Conservation (phyloP, 2,329 filamentous ascomycete species). For the Zymoseptoria tritici region DNA sequence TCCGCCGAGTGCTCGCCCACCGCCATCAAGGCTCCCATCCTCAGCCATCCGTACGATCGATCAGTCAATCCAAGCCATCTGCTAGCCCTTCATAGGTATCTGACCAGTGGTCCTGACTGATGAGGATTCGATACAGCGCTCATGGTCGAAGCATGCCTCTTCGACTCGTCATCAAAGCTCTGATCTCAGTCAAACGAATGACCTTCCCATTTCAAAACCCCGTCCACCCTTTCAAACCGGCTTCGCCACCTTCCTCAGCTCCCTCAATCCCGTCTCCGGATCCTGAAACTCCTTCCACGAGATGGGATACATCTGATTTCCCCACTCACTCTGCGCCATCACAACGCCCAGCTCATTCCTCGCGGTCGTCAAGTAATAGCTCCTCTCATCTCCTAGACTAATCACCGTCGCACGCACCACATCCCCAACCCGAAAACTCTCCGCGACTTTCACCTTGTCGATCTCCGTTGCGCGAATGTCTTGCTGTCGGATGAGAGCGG, state of each 20-base stretch:
- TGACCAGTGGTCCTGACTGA: not conserved
- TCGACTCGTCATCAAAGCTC: not conserved
- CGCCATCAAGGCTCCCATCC: not conserved
- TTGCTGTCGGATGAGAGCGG: constrained; percentile 45
- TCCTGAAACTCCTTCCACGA: constrained; percentile 95
- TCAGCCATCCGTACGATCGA: not conserved
- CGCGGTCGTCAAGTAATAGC: constrained; percentile 90
- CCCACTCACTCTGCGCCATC: constrained; percentile 79
- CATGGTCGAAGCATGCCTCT: not conserved
- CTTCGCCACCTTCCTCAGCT: constrained; percentile 87
- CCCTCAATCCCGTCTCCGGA: constrained; percentile 65
- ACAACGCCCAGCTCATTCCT: constrained; percentile 89
- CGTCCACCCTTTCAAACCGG: constrained; percentile 56
- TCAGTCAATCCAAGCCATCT: not conserved
- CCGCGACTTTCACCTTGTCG: constrained; percentile 83
- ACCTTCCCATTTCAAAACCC: not conserved
- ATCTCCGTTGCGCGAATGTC: constrained; percentile 94
- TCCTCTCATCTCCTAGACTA: constrained; percentile 80
- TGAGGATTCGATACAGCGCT: not conserved
- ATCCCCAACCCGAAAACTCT: constrained; percentile 88
- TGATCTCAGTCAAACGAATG: not conserved
- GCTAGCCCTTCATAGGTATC: not conserved
- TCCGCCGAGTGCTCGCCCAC: not conserved
- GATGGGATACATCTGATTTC: constrained; percentile 85
- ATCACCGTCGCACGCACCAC: constrained; percentile 80